Evolutionary conservation across 805 yeast species (phyloP), one percentile per base, ranked within the genome.

Genomic region (Danielia oregonensis): DNA sequence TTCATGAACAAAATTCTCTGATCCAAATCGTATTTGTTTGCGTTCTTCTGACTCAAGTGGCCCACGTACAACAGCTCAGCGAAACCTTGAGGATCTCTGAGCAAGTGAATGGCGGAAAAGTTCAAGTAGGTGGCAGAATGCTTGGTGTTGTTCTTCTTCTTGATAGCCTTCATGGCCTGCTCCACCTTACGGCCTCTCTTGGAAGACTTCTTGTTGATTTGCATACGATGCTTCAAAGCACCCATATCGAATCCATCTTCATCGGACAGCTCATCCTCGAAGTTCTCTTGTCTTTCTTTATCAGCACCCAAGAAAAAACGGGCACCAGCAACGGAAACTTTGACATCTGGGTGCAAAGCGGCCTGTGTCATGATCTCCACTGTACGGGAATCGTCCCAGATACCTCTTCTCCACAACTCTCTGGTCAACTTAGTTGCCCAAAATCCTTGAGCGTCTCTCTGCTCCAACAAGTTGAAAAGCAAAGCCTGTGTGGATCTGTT

Each of bases 341-440:
- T 93, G 11, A 72, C 68, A 51, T 93, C 95, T 11, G 82, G 81
- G 53, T 88, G 96, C 42, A 86, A 62, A 2, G 97, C 87, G 1
- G 97, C 97, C 50, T 87, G 93, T 2, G 95, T 82, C 97, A 93
- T 89, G 52, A 93, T 79, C 61, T 93, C 98, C n/a, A 93, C 95
- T 0, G 97, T 83, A 51, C 97, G 72, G 0, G 95, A 76, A 58
- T 93, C 99, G 59, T 88, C 97, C 99, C 99, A 93, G 39, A 93
- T 85, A 54, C 95, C 95, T 56, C 97, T 76, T 67, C 96, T 77
- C 99, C 99, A 93, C 33, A 93, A 68, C 59, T 93, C 97, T 55
- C 97, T 76, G 4, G 97, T 88, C 37, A 93, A 66, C 52, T 87
- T 89, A 3, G 97, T 86, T 6, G 97, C 97, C 97, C 97, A 93